Conservation (phyloP, 768 basidiomycete genomes). For the Lactarius hengduanensis region DNA sequence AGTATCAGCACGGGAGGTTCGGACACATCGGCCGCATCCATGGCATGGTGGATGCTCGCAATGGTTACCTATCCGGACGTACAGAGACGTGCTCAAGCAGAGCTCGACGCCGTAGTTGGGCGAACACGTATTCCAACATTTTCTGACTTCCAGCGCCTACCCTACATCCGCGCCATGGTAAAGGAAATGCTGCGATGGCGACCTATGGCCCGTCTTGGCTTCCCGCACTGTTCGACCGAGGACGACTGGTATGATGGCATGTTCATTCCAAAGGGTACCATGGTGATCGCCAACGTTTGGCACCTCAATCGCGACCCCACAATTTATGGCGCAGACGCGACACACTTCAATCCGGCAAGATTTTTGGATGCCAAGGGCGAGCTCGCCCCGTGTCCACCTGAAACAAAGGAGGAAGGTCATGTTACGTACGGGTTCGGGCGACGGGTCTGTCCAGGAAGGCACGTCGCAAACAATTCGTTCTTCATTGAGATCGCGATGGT, state of each 20-base stretch:
- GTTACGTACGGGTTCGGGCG: constrained; percentile 33
- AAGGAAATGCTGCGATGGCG: constrained; percentile 26
- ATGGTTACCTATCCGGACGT: constrained; percentile 15
- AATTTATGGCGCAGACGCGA: constrained; percentile 31
- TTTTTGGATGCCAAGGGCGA: constrained; percentile 31
- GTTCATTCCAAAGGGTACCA: constrained; percentile 39
- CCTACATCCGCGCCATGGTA: constrained; percentile 24
- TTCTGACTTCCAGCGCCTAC: constrained; percentile 17
- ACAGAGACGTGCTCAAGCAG: constrained; percentile 11
- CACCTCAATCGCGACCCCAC: constrained; percentile 31
- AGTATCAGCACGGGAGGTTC: constrained; percentile 7
- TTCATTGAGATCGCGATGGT: constrained; percentile 36
- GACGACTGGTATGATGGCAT: constrained; percentile 34
- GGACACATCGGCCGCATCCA: neutral
- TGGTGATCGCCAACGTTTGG: constrained; percentile 36
- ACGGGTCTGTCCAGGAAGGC: constrained; percentile 12
- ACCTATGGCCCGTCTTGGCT: constrained; percentile 6
- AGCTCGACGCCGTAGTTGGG: constrained; percentile 20
- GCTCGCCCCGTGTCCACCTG: constrained; percentile 16
- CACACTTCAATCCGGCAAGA: constrained; percentile 30
- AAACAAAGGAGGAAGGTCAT: constrained; percentile 25
- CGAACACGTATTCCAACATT: constrained; percentile 19
- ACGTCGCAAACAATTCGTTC: constrained; percentile 31
- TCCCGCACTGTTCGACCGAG: constrained; percentile 27
- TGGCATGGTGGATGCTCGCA: constrained; percentile 16